These are phyloP conservation scores for Yamadazyma siamensis DNA, from an alignment of 1,139 yeast species.

Conservation along the genomic window DNA sequence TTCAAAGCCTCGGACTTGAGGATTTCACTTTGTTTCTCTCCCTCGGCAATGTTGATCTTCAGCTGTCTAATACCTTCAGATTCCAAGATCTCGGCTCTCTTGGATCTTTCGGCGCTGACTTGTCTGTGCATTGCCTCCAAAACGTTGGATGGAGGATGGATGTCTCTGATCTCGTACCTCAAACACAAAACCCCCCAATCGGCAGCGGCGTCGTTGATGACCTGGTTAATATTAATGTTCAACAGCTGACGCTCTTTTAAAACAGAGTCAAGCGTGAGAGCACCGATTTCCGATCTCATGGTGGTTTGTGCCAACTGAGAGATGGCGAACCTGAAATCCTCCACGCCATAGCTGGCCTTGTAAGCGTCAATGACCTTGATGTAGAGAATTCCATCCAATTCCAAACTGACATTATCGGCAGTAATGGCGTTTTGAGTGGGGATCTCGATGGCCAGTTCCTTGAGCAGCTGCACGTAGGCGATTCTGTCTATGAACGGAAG, in stretches of 20 bases:
- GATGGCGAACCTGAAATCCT: slow-evolving; percentile 82
- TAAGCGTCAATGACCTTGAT: slow-evolving; percentile 77
- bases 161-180: slow-evolving; percentile 84
- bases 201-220: slow-evolving; percentile 78
- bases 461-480: slow-evolving; percentile 76
- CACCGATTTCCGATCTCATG: slow-evolving; percentile 87
- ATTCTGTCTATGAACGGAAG: slow-evolving; percentile 73
- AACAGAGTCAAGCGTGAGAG: slow-evolving; percentile 73
- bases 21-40: slow-evolving; percentile 66
- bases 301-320: slow-evolving; percentile 87
- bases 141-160: slow-evolving; percentile 85
- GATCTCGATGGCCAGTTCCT: slow-evolving; percentile 80
- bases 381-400: slow-evolving; percentile 80
- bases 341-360: slow-evolving; percentile 86
- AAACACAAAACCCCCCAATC: slow-evolving; percentile 88
- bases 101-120: slow-evolving; percentile 81
- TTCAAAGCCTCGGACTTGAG: slow-evolving; percentile 69
- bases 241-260: slow-evolving; percentile 71
- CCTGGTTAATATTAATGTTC: slow-evolving; percentile 70
- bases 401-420: slow-evolving; percentile 79
- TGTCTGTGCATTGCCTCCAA: slow-evolving; percentile 89
- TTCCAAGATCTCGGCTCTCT: slow-evolving; percentile 82
- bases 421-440: slow-evolving; percentile 86
- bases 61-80: slow-evolving; percentile 82
- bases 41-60: slow-evolving; percentile 79